Conservation (phyloP, 805 yeast genomes). For the Candida taoyuanica region DNA sequence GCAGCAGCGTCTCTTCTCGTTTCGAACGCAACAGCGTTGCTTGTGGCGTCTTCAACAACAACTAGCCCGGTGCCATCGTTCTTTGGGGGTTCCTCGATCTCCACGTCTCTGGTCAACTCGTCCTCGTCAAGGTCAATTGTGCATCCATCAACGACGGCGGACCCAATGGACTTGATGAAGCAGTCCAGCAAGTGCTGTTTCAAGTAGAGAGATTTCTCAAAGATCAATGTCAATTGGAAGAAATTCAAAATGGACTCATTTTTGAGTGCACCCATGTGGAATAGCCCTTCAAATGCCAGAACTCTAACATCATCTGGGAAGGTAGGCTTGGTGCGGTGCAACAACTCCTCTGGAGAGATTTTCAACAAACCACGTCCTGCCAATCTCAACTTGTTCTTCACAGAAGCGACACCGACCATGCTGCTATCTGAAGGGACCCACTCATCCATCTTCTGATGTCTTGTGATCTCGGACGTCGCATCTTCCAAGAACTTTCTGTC, state of each 20-base stretch:
- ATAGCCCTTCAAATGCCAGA: constrained; percentile 64
- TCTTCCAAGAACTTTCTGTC: constrained; percentile 39
- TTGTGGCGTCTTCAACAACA: constrained; percentile 56
- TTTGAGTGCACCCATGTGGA: constrained; percentile 73
- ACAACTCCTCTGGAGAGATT: constrained; percentile 49
- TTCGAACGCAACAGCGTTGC: constrained; percentile 35
- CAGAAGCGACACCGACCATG: constrained; percentile 48
- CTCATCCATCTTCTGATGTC: constrained; percentile 74
- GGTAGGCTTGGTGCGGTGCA: constrained; percentile 47
- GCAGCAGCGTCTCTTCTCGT: constrained; percentile 62
- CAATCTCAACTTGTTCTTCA: constrained; percentile 56
- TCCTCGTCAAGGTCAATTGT: constrained; percentile 58
- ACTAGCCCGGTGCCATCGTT: constrained; percentile 36
- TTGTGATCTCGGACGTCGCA: constrained; percentile 61
- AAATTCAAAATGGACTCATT: constrained; percentile 57
- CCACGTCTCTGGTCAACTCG: constrained; percentile 38
- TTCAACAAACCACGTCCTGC: constrained; percentile 50
- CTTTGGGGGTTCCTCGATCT: constrained; percentile 6
- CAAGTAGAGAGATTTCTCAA: constrained; percentile 52
- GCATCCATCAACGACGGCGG: constrained; percentile 62
- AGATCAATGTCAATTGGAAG: constrained; percentile 50
- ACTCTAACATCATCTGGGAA: constrained; percentile 50
- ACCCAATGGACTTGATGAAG: constrained; percentile 52
- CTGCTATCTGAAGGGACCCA: constrained; percentile 77
- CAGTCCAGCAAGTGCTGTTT: constrained; percentile 44